phyloP scores from a whole-genome alignment of 169 alveolate species.

The Cryptosporidium sp. region DNA sequence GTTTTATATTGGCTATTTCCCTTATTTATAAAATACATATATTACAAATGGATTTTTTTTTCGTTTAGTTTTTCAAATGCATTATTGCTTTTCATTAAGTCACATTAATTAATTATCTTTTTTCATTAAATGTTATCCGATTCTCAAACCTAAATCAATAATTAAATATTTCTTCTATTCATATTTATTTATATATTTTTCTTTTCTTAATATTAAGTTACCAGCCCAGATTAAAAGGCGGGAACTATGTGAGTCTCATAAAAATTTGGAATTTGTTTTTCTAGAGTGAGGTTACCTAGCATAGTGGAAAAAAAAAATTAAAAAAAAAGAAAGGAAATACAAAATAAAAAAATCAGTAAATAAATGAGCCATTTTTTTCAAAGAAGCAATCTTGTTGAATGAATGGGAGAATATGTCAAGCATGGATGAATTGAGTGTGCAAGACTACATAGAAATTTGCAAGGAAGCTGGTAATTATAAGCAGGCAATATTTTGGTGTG shows the following conservation, averaged over 20 bases:
- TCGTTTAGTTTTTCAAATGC: background rate
- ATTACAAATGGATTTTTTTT: too few species aligned
- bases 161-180: too few species aligned
- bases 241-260: background rate
- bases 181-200: background rate
- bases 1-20: background rate
- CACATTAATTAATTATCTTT: too few species aligned
- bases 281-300: background rate
- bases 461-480: slow-evolving; percentile 63
- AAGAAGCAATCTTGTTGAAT: background rate
- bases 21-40: background rate
- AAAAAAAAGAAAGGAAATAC: background rate
- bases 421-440: slow-evolving; percentile 33
- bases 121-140: background rate
- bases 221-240: slow-evolving; percentile 9
- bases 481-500: slow-evolving; percentile 71
- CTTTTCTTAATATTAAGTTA: background rate
- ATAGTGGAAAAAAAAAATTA: background rate
- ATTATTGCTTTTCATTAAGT: background rate
- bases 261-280: background rate
- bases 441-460: slow-evolving; percentile 54
- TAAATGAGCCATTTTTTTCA: background rate
- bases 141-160: background rate
- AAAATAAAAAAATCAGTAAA: background rate
- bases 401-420: slow-evolving; percentile 1